phyloP scores from a whole-genome alignment of 1,139 yeast species.

The Pichia sp. region DNA sequence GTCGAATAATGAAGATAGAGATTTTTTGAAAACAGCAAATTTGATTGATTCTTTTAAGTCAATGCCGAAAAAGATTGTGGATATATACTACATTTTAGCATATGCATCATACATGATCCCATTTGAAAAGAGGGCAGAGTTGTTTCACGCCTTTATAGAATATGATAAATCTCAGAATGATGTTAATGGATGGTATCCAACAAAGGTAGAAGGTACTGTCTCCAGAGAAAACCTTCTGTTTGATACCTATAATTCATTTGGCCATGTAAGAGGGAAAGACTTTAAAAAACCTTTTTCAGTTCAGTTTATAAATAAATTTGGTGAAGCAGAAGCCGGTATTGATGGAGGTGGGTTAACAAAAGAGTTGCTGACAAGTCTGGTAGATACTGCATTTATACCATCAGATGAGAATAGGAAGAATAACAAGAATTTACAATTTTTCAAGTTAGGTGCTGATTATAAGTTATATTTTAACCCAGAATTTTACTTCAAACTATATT shows the following conservation, averaged over 20 bases:
- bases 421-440: slow-evolving; percentile 35
- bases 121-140: slow-evolving; percentile 63
- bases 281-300: slow-evolving; percentile 60
- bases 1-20: slow-evolving; percentile 2
- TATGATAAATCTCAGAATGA: slow-evolving; percentile 33
- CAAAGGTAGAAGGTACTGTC: slow-evolving; percentile 43
- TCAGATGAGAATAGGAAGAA: slow-evolving; percentile 22
- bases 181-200: slow-evolving; percentile 16
- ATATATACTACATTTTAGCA: slow-evolving; percentile 36
- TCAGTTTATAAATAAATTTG: slow-evolving; percentile 63
- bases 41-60: slow-evolving; percentile 1
- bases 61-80: slow-evolving; percentile 32
- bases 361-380: slow-evolving; percentile 73
- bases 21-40: slow-evolving; percentile 6
- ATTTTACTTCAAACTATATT: slow-evolving; percentile 34
- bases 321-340: slow-evolving; percentile 72
- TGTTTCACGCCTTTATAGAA: slow-evolving; percentile 60
- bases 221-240: slow-evolving; percentile 62
- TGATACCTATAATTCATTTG: slow-evolving; percentile 65
- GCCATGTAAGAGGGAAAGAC: slow-evolving; percentile 40
- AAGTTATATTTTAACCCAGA: slow-evolving; percentile 71
- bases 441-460: slow-evolving; percentile 50
- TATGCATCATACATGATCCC: slow-evolving; percentile 74
- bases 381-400: slow-evolving; percentile 55
- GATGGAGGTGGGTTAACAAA: slow-evolving; percentile 98